Evolutionary conservation across 2,329 filamentous ascomycete species (phyloP), one percentile per base, ranked within the genome.

Genomic region (Nothophaeocryptopus gaeumannii): DNA sequence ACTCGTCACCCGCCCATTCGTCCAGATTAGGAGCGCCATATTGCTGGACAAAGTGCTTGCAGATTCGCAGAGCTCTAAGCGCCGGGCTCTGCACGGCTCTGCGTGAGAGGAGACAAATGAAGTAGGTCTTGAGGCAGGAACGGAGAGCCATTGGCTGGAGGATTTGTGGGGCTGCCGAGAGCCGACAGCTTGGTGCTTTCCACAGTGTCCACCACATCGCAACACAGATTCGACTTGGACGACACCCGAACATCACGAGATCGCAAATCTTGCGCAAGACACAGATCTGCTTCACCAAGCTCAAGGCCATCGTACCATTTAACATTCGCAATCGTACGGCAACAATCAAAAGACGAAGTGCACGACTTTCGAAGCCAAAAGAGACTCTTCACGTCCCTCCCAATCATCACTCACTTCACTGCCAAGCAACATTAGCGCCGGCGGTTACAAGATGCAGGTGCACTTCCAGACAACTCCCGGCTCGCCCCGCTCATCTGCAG

Each of bases 351-450:
- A 7, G 20, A 26, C 20, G 20, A 26, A 26, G 20, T 26, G 20
- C 20, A 26, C 4, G 20, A 26, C 3, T 4, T 26, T 7, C 20
- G 20, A 26, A 26, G 20, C 20, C 20, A 26, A 26, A 26, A 26
- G 20, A 26, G 20, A 26, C 20, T 26, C 20, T 26, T 7, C 20
- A 15, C 10, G 20, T 7, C n/a, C 15, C n/a, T 14, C 7, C 39
- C 50, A 53, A 58, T 51, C 43, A 51, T 8, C 32, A 20, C 48
- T 45, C 39, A 43, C 41, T 38, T 41, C n/a, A 5, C 3, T 31
- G 54, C 54, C 51, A 55, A 57, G 56, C 14, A 12, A 11, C 31
- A 11, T 29, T 58, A 56, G 56, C 51, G 48, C 43, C 42, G 50
- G 56, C 56, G 56, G 39, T 53, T 55, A 58, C 14, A 32, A 47